Percentiles rank a stretch among this genome's conserved stretches.
Evolutionary conservation across 495 filamentous ascomycete species (phyloP).

Genomic region (Lichina pygmaea): DNA sequence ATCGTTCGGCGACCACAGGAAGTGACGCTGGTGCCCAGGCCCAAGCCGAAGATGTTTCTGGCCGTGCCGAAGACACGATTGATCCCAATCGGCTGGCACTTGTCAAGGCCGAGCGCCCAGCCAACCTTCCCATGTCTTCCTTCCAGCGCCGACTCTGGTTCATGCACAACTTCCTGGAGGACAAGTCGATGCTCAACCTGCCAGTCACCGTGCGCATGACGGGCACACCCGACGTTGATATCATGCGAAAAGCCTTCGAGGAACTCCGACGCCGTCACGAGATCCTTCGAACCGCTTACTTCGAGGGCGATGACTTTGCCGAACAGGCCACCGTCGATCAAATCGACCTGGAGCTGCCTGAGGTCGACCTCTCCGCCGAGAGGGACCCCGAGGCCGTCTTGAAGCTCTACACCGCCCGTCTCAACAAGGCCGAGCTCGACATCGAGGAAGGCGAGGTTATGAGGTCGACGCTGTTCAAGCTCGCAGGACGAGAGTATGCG

Average conservation of each 20-base stretch:
- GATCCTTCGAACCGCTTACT: neutral
- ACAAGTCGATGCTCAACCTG: neutral
- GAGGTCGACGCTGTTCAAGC: conserved; percentile 5
- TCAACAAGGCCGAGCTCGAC: conserved; percentile 5
- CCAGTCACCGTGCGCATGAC: neutral
- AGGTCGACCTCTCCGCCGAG: conserved; percentile 4
- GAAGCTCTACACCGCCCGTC: neutral
- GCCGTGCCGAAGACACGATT: too few relatives aligned
- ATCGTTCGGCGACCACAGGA: too few relatives aligned
- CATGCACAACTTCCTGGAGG: neutral
- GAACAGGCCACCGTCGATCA: conserved; percentile 5
- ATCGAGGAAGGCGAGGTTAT: conserved; percentile 11
- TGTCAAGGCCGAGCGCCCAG: too few relatives aligned
- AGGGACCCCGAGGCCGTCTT: conserved; percentile 2
- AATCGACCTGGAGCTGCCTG: conserved; percentile 2
- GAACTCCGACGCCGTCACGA: neutral
- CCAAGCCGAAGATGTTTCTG: too few relatives aligned
- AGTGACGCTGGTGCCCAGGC: too few relatives aligned
- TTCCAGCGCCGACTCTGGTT: neutral
- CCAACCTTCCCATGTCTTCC: neutral
- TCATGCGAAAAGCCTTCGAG: neutral
- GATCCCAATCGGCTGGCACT: too few relatives aligned
- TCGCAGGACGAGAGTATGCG: conserved; percentile 8
- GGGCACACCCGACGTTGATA: neutral
- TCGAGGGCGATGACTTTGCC: conserved; percentile 4